Evolutionary conservation across 495 filamentous ascomycete genomes (phyloP).

Genomic region (Diplogelasinospora grovesii): DNA sequence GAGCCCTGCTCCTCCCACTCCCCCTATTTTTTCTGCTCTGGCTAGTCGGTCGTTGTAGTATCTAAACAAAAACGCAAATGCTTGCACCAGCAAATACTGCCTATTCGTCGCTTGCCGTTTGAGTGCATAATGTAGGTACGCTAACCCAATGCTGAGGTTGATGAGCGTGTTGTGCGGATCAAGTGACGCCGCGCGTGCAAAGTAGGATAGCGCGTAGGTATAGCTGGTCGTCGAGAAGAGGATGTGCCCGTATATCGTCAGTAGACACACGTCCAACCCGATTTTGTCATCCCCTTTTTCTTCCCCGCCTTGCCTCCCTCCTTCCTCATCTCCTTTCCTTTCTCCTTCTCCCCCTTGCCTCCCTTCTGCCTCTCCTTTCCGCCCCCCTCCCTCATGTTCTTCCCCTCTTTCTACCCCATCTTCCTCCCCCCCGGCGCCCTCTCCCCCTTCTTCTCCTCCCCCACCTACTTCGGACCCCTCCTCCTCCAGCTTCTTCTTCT

Average conservation of each 20-base stretch:
- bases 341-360: slow-evolving; percentile 1
- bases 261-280: slow-evolving; percentile 52
- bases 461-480: background rate
- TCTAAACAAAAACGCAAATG: slow-evolving; percentile 67
- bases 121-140: slow-evolving; percentile 76
- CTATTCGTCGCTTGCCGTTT: slow-evolving; percentile 86
- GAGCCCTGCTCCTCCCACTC: slow-evolving; percentile 35
- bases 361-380: background rate
- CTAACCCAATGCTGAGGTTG: slow-evolving; percentile 64
- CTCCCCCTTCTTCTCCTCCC: background rate
- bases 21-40: background rate
- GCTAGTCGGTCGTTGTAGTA: slow-evolving; percentile 57
- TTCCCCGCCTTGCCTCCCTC: slow-evolving; percentile 16
- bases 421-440: background rate
- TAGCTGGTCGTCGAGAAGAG: slow-evolving; percentile 73
- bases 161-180: slow-evolving; percentile 70
- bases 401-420: background rate
- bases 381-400: background rate
- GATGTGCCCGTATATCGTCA: slow-evolving; percentile 85
- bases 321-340: slow-evolving; percentile 10
- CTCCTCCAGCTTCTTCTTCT: background rate
- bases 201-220: slow-evolving; percentile 78
- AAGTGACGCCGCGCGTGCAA: slow-evolving; percentile 75
- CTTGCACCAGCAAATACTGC: slow-evolving; percentile 79
- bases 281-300: slow-evolving; percentile 25